Conservation (phyloP, 1,284 basidiomycete species). For the Pholiota adiposa region DNA sequence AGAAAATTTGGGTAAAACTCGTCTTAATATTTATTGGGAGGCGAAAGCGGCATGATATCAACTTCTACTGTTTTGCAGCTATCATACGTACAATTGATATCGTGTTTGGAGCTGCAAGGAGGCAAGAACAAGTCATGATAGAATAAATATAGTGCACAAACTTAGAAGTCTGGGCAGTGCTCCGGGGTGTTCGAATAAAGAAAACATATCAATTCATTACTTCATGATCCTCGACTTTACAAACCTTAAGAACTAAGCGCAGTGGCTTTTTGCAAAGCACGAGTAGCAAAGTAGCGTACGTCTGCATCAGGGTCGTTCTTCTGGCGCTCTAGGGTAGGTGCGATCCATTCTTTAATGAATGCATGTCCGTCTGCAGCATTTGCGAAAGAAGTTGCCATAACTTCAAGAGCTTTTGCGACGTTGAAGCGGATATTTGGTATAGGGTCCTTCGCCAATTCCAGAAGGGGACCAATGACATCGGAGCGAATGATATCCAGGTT, state of each 20-base stretch:
- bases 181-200: background rate
- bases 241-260: constrained; percentile 17
- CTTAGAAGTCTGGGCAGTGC: background rate
- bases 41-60: background rate
- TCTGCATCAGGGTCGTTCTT: constrained; percentile 94
- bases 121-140: background rate
- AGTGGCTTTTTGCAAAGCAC: constrained; percentile 66
- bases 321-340: constrained; percentile 86
- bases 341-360: constrained; percentile 74
- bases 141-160: background rate
- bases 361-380: constrained; percentile 73
- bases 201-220: constrained; percentile 9
- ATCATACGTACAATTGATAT: background rate
- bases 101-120: background rate
- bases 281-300: constrained; percentile 85
- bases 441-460: constrained; percentile 86
- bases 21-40: background rate
- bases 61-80: background rate
- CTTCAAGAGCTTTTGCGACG: constrained; percentile 93
- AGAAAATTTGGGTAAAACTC: background rate
- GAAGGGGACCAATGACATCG: constrained; percentile 86
- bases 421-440: constrained; percentile 99
- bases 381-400: constrained; percentile 77
- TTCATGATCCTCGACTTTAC: constrained; percentile 2
- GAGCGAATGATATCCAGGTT: constrained; percentile 84